These are phyloP conservation scores for Dryas alaskensis DNA, from an alignment of 306 rosid species.

Conservation along the genomic window DNA sequence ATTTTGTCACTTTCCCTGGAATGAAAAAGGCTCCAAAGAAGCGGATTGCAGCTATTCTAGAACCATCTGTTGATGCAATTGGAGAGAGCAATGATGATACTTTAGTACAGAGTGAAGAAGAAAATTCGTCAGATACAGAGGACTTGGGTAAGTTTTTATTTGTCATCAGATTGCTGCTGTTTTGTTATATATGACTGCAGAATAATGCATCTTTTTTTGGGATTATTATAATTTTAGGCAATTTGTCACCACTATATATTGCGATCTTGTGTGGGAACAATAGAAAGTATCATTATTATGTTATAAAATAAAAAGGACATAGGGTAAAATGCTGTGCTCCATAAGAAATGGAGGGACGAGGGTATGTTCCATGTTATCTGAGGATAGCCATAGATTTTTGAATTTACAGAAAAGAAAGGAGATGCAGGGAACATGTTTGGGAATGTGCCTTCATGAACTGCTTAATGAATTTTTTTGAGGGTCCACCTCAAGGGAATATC, in stretches of 20 bases:
- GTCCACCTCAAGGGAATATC: not conserved
- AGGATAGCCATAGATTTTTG: not conserved
- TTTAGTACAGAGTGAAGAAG: constrained; percentile 66
- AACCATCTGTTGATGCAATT: constrained; percentile 58
- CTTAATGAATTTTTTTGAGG: not conserved
- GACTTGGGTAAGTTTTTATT: constrained; percentile 47
- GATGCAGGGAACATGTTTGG: not conserved
- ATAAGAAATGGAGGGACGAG: not conserved
- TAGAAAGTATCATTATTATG: not conserved
- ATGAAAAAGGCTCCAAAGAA: constrained; percentile 77
- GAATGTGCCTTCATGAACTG: not conserved
- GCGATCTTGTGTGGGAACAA: not conserved
- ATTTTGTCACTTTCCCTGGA: constrained; percentile 64
- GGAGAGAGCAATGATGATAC: constrained; percentile 51
- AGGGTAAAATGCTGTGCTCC: not conserved
- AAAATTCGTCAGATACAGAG: constrained; percentile 62
- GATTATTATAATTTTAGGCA: not conserved
- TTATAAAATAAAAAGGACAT: not conserved
- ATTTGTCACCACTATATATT: not conserved
- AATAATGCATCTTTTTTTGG: not conserved
- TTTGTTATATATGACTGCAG: not conserved
- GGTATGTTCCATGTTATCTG: not conserved
- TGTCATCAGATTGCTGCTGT: not conserved
- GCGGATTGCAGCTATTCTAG: constrained; percentile 83
- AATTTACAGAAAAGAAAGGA: not conserved